Evolutionary conservation across 2,329 filamentous ascomycete species (phyloP), one percentile per base, ranked within the genome.

Genomic region (Zopfia rhizophila): DNA sequence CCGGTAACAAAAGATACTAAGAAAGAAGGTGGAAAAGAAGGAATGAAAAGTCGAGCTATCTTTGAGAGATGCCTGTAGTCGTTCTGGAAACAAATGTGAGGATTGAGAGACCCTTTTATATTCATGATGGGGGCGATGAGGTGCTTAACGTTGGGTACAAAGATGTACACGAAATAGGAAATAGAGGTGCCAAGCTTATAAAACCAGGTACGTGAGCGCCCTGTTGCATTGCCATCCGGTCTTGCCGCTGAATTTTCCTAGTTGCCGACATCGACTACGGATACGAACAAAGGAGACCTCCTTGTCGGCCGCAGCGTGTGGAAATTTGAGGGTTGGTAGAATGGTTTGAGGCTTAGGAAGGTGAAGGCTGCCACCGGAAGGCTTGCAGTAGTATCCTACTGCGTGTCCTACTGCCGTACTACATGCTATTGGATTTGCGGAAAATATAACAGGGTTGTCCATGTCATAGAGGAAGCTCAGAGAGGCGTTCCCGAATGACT

Each of bases 301-400:
- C 4, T 27, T 27, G 10, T n/a, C n/a, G 30, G 27, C 29, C 16
- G 22, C 14, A 27, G 11, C 21, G n/a, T 27, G 48, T 45, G 47
- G 47, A 51, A 24, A 48, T 48, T 48, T 29, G 28, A 47, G 48
- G 51, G 43, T 38, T 16, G 38, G 36, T 31, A 21, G 30, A 40
- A n/a, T 29, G 19, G 32, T 45, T 45, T 40, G 33, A 37, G 30
- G 23, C 21, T 36, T 39, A 31, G 14, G 23, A 44, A n/a, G 19
- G n/a, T 19, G 43, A 21, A 31, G 19, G 8, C 17, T 3, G 22
- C 28, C 18, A 3, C n/a, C 21, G 10, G n/a, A 33, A 39, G 45
- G 50, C 51, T 54, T 56, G 44, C 50, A 51, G 44, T 54, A 53
- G 53, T 42, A 23, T 17, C 14, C 24, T 11, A 6, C 16, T 48